A percentile compares a stretch with the other conserved stretches of the same genome.
phyloP scores from a whole-genome alignment of 345 rosid species.

The Hibiscus tridactylites region DNA sequence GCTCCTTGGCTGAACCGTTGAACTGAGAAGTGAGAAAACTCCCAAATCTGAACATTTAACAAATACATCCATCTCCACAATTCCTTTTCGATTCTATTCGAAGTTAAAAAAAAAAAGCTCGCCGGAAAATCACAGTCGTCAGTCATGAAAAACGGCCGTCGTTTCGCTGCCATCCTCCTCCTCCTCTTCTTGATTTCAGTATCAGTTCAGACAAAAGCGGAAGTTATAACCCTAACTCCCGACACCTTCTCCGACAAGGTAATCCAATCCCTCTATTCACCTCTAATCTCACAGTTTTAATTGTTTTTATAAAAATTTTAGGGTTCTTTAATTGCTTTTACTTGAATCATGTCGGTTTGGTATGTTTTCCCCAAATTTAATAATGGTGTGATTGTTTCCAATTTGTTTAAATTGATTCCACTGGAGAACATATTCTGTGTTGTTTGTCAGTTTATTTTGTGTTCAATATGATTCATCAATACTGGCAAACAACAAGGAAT shows the following conservation, averaged over 20 bases:
- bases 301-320: not conserved
- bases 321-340: not conserved
- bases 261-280: not conserved
- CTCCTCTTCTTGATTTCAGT: slow-evolving; percentile 25
- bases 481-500: not conserved
- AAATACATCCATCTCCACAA: not conserved
- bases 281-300: not conserved
- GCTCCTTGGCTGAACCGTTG: not conserved
- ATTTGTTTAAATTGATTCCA: not conserved
- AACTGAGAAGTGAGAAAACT: not conserved
- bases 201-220: slow-evolving; percentile 30
- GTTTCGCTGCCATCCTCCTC: slow-evolving; percentile 16
- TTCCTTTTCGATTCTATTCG: not conserved
- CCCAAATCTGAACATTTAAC: not conserved
- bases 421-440: not conserved
- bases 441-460: no score
- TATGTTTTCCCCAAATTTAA: not conserved
- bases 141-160: slow-evolving; percentile 18
- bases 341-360: not conserved
- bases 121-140: not conserved
- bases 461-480: no score
- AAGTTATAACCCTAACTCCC: slow-evolving; percentile 76
- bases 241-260: slow-evolving; percentile 98
- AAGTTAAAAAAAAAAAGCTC: not conserved
- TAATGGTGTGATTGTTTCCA: not conserved